Conservation (phyloP, 495 filamentous ascomycete genomes). For the Penicillium riverlandense region DNA sequence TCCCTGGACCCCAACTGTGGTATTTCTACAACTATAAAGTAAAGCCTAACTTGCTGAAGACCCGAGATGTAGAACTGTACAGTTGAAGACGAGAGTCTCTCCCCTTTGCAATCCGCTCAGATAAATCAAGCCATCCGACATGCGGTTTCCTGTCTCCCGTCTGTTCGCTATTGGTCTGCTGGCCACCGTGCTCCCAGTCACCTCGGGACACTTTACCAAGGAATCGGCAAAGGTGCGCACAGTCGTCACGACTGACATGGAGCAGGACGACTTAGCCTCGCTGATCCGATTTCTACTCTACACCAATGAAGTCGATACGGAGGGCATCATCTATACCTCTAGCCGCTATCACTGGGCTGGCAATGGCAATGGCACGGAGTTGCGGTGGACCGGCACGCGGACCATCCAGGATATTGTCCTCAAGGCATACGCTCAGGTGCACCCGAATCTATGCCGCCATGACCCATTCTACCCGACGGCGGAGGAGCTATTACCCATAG, state of each 20-base stretch:
- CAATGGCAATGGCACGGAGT: constrained; percentile 5
- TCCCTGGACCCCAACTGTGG: too few species aligned
- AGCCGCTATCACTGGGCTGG: constrained; percentile 7
- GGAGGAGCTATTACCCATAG: constrained; percentile 2
- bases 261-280: constrained; percentile 33
- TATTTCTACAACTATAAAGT: too few species aligned
- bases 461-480: constrained; percentile 6
- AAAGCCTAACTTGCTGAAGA: too few species aligned
- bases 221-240: constrained; percentile 15
- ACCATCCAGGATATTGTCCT: constrained; percentile 7
- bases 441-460: constrained; percentile 5
- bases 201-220: neutral
- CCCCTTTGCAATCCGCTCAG: too few species aligned
- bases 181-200: too few species aligned
- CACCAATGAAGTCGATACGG: constrained; percentile 29
- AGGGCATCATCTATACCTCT: constrained; percentile 18
- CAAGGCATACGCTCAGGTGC: constrained; percentile 5
- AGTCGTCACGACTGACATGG: constrained; percentile 33
- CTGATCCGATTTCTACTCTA: constrained; percentile 30
- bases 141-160: too few species aligned
- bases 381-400: constrained; percentile 8
- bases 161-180: too few species aligned
- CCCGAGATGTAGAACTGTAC: too few species aligned
- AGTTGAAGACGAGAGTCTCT: too few species aligned
- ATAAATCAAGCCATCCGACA: too few species aligned